phyloP scores from a whole-genome alignment of 768 basidiomycete species.

The Multifurca ochricompacta region DNA sequence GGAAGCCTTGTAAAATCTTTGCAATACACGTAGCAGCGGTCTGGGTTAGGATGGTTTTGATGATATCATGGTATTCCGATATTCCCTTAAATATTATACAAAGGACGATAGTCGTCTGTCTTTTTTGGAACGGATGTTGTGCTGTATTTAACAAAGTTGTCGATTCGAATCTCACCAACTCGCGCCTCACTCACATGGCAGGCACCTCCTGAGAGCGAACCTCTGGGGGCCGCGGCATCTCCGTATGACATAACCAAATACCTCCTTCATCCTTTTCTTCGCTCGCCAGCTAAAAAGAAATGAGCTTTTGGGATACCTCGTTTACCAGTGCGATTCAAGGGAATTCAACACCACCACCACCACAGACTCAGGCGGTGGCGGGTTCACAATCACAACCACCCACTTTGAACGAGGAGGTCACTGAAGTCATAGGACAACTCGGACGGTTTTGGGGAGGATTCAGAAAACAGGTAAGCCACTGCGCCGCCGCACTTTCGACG shows the following conservation, averaged over 20 bases:
- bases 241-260: slow-evolving; percentile 5
- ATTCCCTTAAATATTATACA: too few relatives aligned
- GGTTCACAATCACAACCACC: slow-evolving; percentile 44
- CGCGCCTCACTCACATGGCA: too few relatives aligned
- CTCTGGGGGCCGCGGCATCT: too few relatives aligned
- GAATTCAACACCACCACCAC: slow-evolving; percentile 15
- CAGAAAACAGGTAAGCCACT: slow-evolving; percentile 64
- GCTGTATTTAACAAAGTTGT: background rate
- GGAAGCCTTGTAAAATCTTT: background rate
- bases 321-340: background rate
- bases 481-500: background rate
- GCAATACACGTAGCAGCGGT: background rate
- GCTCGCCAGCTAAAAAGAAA: too few relatives aligned
- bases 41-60: background rate
- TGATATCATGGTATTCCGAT: too few relatives aligned
- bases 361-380: slow-evolving; percentile 26
- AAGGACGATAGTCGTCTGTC: too few relatives aligned
- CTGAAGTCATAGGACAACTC: slow-evolving; percentile 81
- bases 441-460: slow-evolving; percentile 88
- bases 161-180: too few relatives aligned
- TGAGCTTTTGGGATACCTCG: slow-evolving; percentile 22
- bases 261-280: too few relatives aligned
- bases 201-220: too few relatives aligned
- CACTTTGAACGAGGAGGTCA: slow-evolving; percentile 79
- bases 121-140: background rate